phyloP scores from a whole-genome alignment of 2,329 filamentous ascomycete genomes.

The Xylariaceae sp. region DNA sequence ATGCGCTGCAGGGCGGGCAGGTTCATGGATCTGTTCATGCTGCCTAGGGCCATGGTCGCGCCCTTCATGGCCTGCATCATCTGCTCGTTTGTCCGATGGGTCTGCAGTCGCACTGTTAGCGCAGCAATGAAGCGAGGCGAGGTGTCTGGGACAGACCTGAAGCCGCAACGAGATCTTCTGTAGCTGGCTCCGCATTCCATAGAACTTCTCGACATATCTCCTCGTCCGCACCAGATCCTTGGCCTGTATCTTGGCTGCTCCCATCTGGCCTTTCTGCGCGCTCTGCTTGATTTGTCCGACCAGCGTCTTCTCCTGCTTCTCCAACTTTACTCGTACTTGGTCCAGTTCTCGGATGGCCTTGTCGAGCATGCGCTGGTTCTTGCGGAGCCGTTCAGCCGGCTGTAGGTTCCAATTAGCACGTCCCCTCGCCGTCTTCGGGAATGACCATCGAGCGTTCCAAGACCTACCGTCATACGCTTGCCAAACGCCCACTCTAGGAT shows the following conservation, averaged over 20 bases:
- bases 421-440: too few species aligned
- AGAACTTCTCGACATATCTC: constrained; percentile 96
- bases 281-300: constrained; percentile 96
- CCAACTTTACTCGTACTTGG: constrained; percentile 87
- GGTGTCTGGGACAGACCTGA: constrained; percentile 53
- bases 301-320: constrained; percentile 98
- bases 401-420: too few species aligned
- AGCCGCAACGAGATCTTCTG: constrained; percentile 93
- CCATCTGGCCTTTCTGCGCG: constrained; percentile 96
- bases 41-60: constrained; percentile 82
- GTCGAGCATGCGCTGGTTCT: constrained; percentile 93
- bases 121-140: constrained; percentile 1
- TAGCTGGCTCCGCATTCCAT: constrained; percentile 92
- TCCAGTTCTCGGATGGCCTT: constrained; percentile 96
- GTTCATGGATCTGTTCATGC: constrained; percentile 98
- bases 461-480: constrained; percentile 76
- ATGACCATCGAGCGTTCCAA: too few species aligned
- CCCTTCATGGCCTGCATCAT: constrained; percentile 99
- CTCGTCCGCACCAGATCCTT: constrained; percentile 93
- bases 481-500: constrained; percentile 99
- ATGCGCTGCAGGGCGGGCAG: constrained; percentile 90
- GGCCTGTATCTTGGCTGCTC: constrained; percentile 96
- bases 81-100: constrained; percentile 95
- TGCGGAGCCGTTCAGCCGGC: constrained; percentile 79
- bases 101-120: constrained; percentile 45